A percentile compares a stretch with the other conserved stretches of the same genome.
phyloP scores from a whole-genome alignment of 31 red algal genomes.

The Pterothamnion heteromorphum region DNA sequence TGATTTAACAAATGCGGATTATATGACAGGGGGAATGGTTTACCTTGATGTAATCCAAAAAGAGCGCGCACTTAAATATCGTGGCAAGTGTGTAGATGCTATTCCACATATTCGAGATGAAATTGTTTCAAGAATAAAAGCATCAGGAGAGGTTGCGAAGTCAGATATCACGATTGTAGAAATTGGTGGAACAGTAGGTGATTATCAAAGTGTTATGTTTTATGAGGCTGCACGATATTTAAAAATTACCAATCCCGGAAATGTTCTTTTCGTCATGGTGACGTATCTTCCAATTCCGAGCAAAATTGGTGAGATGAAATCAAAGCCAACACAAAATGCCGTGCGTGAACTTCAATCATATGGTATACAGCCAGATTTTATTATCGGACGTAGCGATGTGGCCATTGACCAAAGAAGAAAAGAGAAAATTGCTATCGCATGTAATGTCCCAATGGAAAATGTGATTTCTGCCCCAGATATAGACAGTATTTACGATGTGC shows the following conservation, averaged over 20 bases:
- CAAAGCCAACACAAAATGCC: slow-evolving; percentile 40
- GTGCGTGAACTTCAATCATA: not conserved
- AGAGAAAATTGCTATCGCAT: slow-evolving; percentile 27
- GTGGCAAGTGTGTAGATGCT: not conserved
- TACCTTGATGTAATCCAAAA: slow-evolving; percentile 19
- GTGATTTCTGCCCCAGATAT: slow-evolving; percentile 4
- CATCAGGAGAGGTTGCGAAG: not conserved
- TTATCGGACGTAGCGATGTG: slow-evolving; percentile 10
- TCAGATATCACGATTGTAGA: slow-evolving; percentile 16
- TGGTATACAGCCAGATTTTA: slow-evolving; percentile 28
- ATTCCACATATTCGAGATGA: not conserved
- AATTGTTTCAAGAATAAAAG: not conserved
- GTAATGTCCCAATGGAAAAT: not conserved
- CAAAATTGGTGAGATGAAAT: slow-evolving; percentile 21
- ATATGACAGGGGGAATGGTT: slow-evolving; percentile 1
- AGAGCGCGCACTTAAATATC: slow-evolving; percentile 13
- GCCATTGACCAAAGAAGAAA: not conserved
- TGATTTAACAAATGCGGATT: not conserved
- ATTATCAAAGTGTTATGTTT: slow-evolving; percentile 4
- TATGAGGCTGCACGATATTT: slow-evolving; percentile 18
- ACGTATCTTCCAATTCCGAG: not conserved
- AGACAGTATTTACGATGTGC: slow-evolving; percentile 30
- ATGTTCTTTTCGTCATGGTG: not conserved
- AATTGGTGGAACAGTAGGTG: slow-evolving; percentile 42
- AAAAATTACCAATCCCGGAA: not conserved